phyloP scores from a whole-genome alignment of 768 basidiomycete genomes.

The Hericium coralloides region DNA sequence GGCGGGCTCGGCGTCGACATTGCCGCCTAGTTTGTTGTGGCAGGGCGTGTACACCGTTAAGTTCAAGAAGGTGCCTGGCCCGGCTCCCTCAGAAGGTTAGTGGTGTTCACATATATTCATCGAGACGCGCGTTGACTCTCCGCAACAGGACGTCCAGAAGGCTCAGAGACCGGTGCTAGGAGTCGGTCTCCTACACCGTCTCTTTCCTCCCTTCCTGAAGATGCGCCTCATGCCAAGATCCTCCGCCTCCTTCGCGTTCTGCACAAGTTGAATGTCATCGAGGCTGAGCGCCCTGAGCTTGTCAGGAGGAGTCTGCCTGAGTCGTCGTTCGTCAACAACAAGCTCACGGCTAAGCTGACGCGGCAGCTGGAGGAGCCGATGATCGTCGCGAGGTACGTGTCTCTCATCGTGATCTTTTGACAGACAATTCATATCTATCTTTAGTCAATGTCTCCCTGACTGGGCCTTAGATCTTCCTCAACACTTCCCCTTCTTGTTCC shows the following conservation, averaged over 20 bases:
- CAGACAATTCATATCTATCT: neutral
- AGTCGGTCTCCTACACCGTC: slow-evolving; percentile 56
- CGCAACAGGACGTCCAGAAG: slow-evolving; percentile 25
- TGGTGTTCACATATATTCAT: neutral
- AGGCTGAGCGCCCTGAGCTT: slow-evolving; percentile 49
- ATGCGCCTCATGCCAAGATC: slow-evolving; percentile 83
- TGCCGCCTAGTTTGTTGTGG: slow-evolving; percentile 73
- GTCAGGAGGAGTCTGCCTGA: slow-evolving; percentile 60
- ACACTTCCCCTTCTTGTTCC: slow-evolving; percentile 98
- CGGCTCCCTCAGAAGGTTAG: slow-evolving; percentile 60
- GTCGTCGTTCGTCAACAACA: slow-evolving; percentile 92
- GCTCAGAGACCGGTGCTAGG: slow-evolving; percentile 37
- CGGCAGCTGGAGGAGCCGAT: slow-evolving; percentile 96
- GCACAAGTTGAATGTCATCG: slow-evolving; percentile 71
- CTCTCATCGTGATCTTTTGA: neutral
- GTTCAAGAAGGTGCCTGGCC: slow-evolving; percentile 87
- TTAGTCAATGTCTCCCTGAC: slow-evolving; percentile 89
- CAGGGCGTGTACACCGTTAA: slow-evolving; percentile 86
- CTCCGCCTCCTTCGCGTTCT: slow-evolving; percentile 83
- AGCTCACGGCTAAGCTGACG: slow-evolving; percentile 94
- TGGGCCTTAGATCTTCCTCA: slow-evolving; percentile 96
- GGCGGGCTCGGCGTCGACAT: slow-evolving; percentile 31
- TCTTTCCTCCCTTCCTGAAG: slow-evolving; percentile 75
- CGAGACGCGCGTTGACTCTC: neutral
- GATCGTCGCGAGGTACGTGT: slow-evolving; percentile 87